These are phyloP conservation scores for Chlorella sp. DNA, from an alignment of 139 green algal species.

Conservation along the genomic window DNA sequence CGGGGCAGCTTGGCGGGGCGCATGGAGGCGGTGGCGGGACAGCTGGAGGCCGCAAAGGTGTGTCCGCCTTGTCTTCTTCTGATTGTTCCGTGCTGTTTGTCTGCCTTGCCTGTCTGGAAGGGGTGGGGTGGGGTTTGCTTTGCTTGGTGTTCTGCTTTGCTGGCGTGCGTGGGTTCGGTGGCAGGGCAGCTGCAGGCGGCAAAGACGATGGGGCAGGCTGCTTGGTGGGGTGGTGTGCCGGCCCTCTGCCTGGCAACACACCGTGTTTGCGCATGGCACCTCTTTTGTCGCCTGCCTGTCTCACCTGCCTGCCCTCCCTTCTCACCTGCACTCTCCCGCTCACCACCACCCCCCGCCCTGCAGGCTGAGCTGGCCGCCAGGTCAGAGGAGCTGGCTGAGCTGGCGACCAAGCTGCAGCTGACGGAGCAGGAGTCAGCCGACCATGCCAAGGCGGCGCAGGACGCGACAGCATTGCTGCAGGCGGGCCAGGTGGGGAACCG, in stretches of 20 bases:
- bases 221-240: no score
- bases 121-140: no score
- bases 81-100: background rate
- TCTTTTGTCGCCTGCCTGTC: no score
- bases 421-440: constrained; percentile 1
- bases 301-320: background rate
- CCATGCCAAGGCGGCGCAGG: background rate
- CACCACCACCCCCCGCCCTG: no score
- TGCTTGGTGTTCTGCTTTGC: no score
- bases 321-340: background rate
- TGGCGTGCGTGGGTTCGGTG: no score
- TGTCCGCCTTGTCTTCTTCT: background rate
- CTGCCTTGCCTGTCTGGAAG: background rate
- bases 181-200: no score
- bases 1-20: background rate
- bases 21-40: background rate
- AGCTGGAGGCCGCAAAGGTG: background rate
- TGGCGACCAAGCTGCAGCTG: background rate
- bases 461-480: background rate
- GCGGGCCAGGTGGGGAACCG: background rate
- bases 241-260: no score
- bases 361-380: constrained; percentile 12
- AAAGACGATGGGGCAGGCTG: no score
- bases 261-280: no score
- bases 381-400: background rate